Percentiles rank a stretch among this genome's conserved stretches.
Evolutionary conservation across 306 rosid species (phyloP).

Genomic region (Pterocarpus macrocarpus): DNA sequence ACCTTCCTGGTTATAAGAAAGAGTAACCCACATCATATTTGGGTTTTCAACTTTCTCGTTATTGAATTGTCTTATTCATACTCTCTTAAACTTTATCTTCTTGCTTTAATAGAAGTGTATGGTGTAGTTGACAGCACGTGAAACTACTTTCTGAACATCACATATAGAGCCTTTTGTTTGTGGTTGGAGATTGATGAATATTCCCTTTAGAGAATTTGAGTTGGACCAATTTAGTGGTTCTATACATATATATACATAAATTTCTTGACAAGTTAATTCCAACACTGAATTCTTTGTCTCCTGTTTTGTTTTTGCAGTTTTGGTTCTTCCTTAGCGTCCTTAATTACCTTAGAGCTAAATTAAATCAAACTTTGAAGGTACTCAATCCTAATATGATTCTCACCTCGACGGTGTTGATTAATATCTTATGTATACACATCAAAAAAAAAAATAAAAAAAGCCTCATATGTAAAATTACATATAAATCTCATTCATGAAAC

Average conservation of each 20-base stretch:
- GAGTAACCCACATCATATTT: neutral
- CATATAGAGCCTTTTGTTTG: neutral
- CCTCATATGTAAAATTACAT: neutral
- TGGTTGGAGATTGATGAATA: neutral
- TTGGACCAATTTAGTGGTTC: neutral
- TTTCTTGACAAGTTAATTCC: neutral
- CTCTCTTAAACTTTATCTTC: neutral
- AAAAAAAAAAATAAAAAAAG: no score
- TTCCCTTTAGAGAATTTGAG: neutral
- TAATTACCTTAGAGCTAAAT: neutral
- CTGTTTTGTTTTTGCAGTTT: no score
- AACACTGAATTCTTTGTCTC: neutral
- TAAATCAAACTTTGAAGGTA: neutral
- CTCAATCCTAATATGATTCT: neutral
- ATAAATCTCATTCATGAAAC: no score
- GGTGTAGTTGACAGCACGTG: conserved; percentile 5
- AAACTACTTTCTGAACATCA: neutral
- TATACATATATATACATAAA: neutral
- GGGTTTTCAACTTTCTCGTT: neutral
- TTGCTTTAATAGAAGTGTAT: conserved; percentile 1
- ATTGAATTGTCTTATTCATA: neutral
- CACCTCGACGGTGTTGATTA: neutral
- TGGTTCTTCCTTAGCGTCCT: neutral
- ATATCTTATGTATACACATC: no score
- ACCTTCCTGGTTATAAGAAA: neutral